phyloP scores from a whole-genome alignment of 1,139 yeast genomes.

The Pichia sp. region DNA sequence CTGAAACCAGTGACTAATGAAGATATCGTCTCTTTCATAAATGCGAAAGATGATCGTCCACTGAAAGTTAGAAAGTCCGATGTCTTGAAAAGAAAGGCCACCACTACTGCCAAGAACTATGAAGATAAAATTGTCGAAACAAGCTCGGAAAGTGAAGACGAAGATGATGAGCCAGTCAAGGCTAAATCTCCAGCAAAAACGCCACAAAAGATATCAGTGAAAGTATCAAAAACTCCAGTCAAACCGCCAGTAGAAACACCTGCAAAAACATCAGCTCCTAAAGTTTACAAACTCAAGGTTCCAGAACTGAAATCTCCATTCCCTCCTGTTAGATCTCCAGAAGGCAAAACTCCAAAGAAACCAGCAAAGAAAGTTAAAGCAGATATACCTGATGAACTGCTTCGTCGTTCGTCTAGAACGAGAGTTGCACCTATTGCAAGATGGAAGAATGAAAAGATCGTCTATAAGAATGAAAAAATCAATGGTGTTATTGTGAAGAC shows the following conservation, averaged over 20 bases:
- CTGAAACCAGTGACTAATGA: constrained; percentile 2
- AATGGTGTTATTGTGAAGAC: constrained; percentile 54
- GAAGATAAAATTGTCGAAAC: too few relatives aligned
- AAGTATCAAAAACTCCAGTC: neutral
- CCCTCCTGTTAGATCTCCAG: neutral
- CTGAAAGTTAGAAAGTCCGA: constrained; percentile 1
- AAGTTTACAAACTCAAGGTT: too few relatives aligned
- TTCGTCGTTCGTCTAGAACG: constrained; percentile 59
- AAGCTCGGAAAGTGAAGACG: too few relatives aligned
- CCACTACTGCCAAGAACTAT: neutral
- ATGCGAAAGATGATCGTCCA: constrained; percentile 1
- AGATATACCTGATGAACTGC: constrained; percentile 15
- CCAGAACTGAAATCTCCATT: too few relatives aligned
- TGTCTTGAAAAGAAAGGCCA: neutral
- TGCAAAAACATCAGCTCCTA: neutral
- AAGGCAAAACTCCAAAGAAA: neutral
- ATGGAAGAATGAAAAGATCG: constrained; percentile 82
- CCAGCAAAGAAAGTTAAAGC: constrained; percentile 3
- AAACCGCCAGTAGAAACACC: neutral
- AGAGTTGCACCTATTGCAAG: constrained; percentile 74
- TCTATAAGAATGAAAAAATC: constrained; percentile 53
- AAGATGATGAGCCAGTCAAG: too few relatives aligned
- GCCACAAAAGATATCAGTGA: neutral
- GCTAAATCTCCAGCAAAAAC: neutral
- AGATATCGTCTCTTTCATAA: constrained; percentile 1